Conservation (phyloP, 2,329 filamentous ascomycete genomes). For the Aureobasidium sp. region DNA sequence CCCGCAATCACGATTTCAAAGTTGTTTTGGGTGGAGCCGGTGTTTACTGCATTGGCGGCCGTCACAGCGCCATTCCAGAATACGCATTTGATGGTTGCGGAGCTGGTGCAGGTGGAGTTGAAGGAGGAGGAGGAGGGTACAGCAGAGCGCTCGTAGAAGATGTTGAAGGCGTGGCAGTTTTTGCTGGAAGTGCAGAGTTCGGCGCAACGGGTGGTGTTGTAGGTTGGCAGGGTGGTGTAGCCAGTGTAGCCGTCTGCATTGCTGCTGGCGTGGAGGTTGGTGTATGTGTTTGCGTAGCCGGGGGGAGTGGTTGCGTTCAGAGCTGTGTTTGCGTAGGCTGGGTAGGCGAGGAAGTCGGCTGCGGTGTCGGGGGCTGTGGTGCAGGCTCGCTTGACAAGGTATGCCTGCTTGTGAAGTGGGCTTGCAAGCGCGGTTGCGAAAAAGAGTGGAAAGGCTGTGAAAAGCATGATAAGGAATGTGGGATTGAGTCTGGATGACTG, state of each 20-base stretch:
- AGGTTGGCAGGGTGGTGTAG: not conserved
- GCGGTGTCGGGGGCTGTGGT: constrained; percentile 17
- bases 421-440: not conserved
- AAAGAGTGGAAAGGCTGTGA: not conserved
- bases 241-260: not conserved
- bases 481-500: not conserved
- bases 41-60: constrained; percentile 27
- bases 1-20: constrained; percentile 18
- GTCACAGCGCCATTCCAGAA: constrained; percentile 28
- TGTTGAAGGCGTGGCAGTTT: constrained; percentile 17
- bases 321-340: constrained; percentile 19
- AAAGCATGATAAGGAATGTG: not conserved
- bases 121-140: not conserved
- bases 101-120: not conserved
- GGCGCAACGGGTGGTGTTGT: constrained; percentile 12
- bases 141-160: constrained; percentile 31
- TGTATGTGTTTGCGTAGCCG: constrained; percentile 19
- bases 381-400: not conserved
- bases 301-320: constrained; percentile 14
- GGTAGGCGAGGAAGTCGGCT: constrained; percentile 16
- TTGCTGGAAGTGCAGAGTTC: constrained; percentile 5
- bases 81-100: constrained; percentile 28
- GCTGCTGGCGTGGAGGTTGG: constrained; percentile 17
- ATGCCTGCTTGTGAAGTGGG: not conserved
- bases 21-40: constrained; percentile 26